Percentiles rank a stretch among this genome's conserved stretches.
Evolutionary conservation across 768 basidiomycete genomes (phyloP).

Genomic region (Hericium alpestre): DNA sequence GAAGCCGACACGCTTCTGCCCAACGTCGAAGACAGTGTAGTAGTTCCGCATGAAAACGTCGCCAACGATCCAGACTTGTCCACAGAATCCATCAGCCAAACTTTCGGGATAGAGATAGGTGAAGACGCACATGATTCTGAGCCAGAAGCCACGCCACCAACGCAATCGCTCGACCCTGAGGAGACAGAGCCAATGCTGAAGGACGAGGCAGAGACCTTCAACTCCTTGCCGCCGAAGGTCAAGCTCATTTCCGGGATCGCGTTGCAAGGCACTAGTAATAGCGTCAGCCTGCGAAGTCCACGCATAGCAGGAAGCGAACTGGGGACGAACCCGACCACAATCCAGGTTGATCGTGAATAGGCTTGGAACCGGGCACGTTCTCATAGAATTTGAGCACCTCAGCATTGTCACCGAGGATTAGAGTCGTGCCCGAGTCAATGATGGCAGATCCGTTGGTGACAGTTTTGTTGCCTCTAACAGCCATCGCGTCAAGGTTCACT

Average conservation of each 20-base stretch:
- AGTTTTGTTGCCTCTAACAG: constrained; percentile 16
- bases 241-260: not conserved
- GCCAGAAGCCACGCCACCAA: not conserved
- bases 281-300: not conserved
- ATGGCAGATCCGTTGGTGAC: constrained; percentile 16
- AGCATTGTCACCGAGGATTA: constrained; percentile 20
- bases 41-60: constrained; percentile 5
- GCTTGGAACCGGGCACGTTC: not conserved
- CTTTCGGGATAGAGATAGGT: no score
- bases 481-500: constrained; percentile 21
- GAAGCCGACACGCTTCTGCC: constrained; percentile 4
- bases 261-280: not conserved
- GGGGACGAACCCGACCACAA: constrained; percentile 3
- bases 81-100: not conserved
- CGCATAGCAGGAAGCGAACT: constrained; percentile 8
- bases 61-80: constrained; percentile 4
- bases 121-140: not conserved
- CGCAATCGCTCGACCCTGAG: not conserved
- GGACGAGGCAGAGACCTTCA: not conserved
- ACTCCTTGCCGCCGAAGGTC: not conserved
- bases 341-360: not conserved
- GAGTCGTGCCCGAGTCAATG: constrained; percentile 27
- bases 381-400: constrained; percentile 21
- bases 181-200: not conserved
- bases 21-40: constrained; percentile 5